Base-by-base conservation (phyloP, 83 land plant genomes). In the Picea mariana region DNA sequence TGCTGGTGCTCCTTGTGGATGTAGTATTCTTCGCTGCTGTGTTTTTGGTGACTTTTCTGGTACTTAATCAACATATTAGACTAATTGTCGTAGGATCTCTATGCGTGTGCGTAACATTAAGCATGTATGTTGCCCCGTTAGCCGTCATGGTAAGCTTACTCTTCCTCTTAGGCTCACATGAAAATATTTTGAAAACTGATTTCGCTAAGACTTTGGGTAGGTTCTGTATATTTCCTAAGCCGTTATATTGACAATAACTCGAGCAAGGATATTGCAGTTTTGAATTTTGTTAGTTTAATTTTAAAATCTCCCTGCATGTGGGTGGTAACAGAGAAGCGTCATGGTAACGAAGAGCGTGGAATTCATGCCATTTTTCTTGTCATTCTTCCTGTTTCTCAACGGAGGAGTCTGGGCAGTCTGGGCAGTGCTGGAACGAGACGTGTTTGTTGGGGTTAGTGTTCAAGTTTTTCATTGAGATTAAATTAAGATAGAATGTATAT, bases 351-450 rank as follows among this genome's bases (percentile, higher is more conserved):
- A 87, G 81, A 38, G 40, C 40, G 40, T 38, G 0, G 40, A 38
- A 38, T 38, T 38, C 40, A 38, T 38, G 40, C 40, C 97, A 17
- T 95, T 95, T 80, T 82, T 67, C 38, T 87, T 95, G 52, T 92
- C 98, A 18, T 87, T 95, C 85, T 94, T 95, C 83, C 87, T 94
- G 27, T 90, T 92, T 58, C 88, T 94, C 84, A 95, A 94, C 64
- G 40, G 40, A 38, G 40, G 40, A 38, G 5, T 38, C 40, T 38
- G 40, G 40, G 40, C 40, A 38, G 40, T 38, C 40, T 38, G 40
- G 40, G 40, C 40, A 38, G 40, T 38, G 5, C 40, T 38, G 40
- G 40, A 38, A n/a, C 82, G 67, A 58, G 96, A 94, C 66, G 20
- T 77, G n/a, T 77, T 58, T 13, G 79, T 77, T 59, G 79, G 79